These are phyloP conservation scores for Aspergillus mulundensis DNA, from an alignment of 495 filamentous ascomycete genomes.

Conservation along the genomic window DNA sequence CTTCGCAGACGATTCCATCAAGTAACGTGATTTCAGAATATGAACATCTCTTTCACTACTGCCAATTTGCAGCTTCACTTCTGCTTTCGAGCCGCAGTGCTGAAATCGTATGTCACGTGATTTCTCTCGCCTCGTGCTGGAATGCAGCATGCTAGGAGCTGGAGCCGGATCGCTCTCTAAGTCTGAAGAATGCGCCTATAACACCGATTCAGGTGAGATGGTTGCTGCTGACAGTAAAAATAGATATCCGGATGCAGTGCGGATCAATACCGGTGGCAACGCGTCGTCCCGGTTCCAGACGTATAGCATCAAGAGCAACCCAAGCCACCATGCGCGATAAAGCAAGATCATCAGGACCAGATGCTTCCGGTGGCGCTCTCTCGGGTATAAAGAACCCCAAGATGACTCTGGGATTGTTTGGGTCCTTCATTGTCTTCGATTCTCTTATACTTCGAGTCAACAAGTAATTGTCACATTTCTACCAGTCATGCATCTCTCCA, in stretches of 20 bases:
- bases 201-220: background rate
- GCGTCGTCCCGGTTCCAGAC: constrained; percentile 5
- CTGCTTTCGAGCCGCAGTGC: background rate
- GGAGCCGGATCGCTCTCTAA: background rate
- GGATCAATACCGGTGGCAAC: background rate
- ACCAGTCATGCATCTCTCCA: constrained; percentile 20
- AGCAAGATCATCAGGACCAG: background rate
- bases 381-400: constrained; percentile 2
- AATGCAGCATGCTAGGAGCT: constrained; percentile 9
- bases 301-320: background rate
- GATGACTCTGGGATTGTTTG: background rate
- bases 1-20: background rate
- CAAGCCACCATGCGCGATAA: background rate
- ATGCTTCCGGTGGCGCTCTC: background rate
- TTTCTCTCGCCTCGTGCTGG: constrained; percentile 1
- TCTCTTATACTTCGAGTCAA: background rate
- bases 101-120: constrained; percentile 14
- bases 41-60: background rate
- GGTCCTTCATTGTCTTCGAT: background rate
- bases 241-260: constrained; percentile 5
- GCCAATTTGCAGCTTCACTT: background rate
- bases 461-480: background rate
- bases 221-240: background rate
- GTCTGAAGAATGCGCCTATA: background rate
- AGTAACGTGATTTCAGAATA: no score